Conservation (phyloP, 2,329 filamentous ascomycete species). For the Aspergillus versicolor region DNA sequence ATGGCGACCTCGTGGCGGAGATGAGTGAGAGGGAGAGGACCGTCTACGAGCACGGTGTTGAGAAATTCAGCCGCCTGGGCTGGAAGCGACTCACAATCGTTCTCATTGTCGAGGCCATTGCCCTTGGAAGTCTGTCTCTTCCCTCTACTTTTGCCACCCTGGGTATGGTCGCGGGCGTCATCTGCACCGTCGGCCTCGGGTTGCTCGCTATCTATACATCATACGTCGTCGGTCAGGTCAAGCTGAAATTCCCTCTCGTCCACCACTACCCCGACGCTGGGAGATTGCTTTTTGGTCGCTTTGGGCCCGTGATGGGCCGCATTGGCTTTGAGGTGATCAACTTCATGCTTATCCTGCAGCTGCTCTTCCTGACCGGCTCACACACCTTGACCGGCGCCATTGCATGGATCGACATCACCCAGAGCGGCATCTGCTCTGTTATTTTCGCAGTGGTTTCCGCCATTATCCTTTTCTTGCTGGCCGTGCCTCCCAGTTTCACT, state of each 20-base stretch:
- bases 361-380: constrained; percentile 45
- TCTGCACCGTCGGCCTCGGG: constrained; percentile 42
- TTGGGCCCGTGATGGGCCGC: constrained; percentile 25
- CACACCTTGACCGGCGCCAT: constrained; percentile 49
- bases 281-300: constrained; percentile 41
- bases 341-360: constrained; percentile 44
- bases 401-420: constrained; percentile 44
- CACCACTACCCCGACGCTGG: constrained; percentile 48
- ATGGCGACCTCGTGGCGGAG: constrained; percentile 21
- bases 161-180: constrained; percentile 48
- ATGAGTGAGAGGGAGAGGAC: constrained; percentile 22
- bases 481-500: constrained; percentile 37
- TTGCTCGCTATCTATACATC: constrained; percentile 44
- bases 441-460: constrained; percentile 46
- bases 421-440: constrained; percentile 41
- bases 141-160: constrained; percentile 47
- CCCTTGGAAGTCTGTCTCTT: constrained; percentile 48
- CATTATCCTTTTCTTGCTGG: constrained; percentile 32
- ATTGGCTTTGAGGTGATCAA: constrained; percentile 45
- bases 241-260: constrained; percentile 38
- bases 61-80: constrained; percentile 36
- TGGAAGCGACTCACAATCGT: constrained; percentile 54
- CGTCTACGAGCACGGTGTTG: constrained; percentile 21
- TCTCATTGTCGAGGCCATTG: constrained; percentile 52
- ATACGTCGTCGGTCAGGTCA: constrained; percentile 42